Evolutionary conservation across 208 protist genomes (phyloP), one percentile per base, ranked within the genome.

Genomic region (Hexamita inflata): DNA sequence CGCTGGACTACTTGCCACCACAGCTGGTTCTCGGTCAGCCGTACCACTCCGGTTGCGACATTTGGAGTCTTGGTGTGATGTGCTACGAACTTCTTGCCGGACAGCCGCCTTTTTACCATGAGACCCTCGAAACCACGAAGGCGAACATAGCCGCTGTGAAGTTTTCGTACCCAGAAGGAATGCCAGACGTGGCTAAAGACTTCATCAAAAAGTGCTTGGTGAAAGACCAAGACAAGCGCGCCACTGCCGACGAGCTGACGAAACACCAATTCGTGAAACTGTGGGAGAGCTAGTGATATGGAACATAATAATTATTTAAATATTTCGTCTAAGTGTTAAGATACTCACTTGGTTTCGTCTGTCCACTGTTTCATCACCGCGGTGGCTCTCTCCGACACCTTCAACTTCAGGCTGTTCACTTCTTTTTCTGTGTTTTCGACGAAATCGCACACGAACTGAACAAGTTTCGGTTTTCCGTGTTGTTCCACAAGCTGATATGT

Each of bases 1-100:
- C 84, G 0, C 81, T 82, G 11, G 82, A 85, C 66, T 86, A 86
- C 66, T 76, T 86, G 30, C 80, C 83, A 26, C 83, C 83, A 7
- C 79, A 86, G 66, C 82, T 86, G 57, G 77, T 85, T 53, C 41
- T 76, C 15, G 67, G 58, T 1, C 77, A 84, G 68, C 42, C 26
- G 39, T 82, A 83, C 73, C 59, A 60, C 61, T 53, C n/a, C 19
- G 29, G 49, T 28, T 81, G 83, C 15, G 85, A 88, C 75, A 85
- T 81, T 76, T 86, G 81, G 81, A 58, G 68, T 1, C 74, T 86
- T 0, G 83, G 83, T 45, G 61, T 82, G 24, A 49, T 86, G 34
- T 53, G 75, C 30, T 84, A 78, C 75, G 82, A 85, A 60, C 58
- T 84, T 30, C 45, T 83, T 28, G 49, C 74, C 13, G 81, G 77